Base-by-base conservation (phyloP, 2,329 filamentous ascomycete species). In the Onygena corvina region DNA sequence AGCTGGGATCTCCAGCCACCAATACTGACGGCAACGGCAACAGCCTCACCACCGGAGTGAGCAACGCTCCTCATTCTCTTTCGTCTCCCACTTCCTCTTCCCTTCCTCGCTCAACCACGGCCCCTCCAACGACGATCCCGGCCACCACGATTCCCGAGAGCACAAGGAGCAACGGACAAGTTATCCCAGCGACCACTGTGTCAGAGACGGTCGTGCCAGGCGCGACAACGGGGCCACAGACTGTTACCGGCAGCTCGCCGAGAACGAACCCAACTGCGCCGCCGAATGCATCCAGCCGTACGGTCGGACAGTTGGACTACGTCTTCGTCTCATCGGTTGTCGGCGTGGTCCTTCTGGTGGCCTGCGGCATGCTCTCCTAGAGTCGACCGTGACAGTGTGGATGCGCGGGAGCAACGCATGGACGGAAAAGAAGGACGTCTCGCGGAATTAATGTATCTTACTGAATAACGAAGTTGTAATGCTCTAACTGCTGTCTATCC, bases 1-100 rank as follows among this genome's bases (percentile, higher is more conserved):
- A 64, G 38, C 58, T 75, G 7, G 72, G 68, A 34, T 47, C 34
- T n/a, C 46, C 29, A 9, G 48, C 38, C 6, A 52, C 54, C 8
- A 18, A n/a, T n/a, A 46, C 48, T 12, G 23, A 14, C 20, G 25
- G 7, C 11, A n/a, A 33, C 2, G 30, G 46, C 33, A 40, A 31
- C 7, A 50, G 47, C 3, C 46, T 35, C 11, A 4, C 12, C 20
- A 4, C 34, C 12, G n/a, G n/a, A n/a, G n/a, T n/a, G n/a, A n/a
- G n/a, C n/a, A n/a, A n/a, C n/a, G n/a, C n/a, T n/a, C n/a, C n/a
- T n/a, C n/a, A n/a, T n/a, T n/a, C n/a, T n/a, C n/a, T n/a, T n/a
- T n/a, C n/a, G n/a, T n/a, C n/a, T n/a, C n/a, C n/a, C n/a, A n/a
- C n/a, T n/a, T n/a, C n/a, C n/a, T n/a, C n/a, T n/a, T n/a, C n/a